These are phyloP conservation scores for Cadophora sp. DNA, from an alignment of 2,329 filamentous ascomycete species.

Conservation along the genomic window DNA sequence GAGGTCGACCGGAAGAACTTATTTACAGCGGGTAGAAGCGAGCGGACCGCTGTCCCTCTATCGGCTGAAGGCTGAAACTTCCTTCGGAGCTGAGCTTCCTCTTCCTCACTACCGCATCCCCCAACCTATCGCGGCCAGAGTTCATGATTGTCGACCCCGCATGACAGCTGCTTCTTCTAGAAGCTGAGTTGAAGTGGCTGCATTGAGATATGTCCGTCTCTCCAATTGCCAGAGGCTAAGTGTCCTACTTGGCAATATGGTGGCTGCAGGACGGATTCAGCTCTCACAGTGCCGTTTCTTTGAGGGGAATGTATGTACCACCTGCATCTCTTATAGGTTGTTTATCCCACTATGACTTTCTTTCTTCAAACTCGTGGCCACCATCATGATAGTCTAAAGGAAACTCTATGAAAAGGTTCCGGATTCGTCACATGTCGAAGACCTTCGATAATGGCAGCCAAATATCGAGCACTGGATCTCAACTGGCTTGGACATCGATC, in stretches of 20 bases:
- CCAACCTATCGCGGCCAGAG: background rate
- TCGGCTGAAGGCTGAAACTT: conserved; percentile 11
- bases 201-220: background rate
- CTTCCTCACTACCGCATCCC: conserved; percentile 2
- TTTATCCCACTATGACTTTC: background rate
- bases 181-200: background rate
- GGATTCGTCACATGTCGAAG: background rate
- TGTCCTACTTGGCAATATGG: background rate
- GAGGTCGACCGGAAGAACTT: conserved; percentile 14
- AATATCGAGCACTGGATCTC: background rate
- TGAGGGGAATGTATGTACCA: background rate
- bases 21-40: conserved; percentile 15
- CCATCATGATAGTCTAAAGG: background rate
- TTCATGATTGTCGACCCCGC: background rate
- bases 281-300: background rate
- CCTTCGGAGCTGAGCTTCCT: conserved; percentile 11
- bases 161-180: background rate
- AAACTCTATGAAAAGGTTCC: background rate
- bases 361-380: background rate
- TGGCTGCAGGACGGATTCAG: background rate
- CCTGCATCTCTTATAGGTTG: background rate
- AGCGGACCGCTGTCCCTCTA: conserved; percentile 10
- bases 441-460: background rate
- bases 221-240: background rate
- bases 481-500: background rate